phyloP scores from a whole-genome alignment of 768 basidiomycete genomes.

The Boletus vinaceobasis region DNA sequence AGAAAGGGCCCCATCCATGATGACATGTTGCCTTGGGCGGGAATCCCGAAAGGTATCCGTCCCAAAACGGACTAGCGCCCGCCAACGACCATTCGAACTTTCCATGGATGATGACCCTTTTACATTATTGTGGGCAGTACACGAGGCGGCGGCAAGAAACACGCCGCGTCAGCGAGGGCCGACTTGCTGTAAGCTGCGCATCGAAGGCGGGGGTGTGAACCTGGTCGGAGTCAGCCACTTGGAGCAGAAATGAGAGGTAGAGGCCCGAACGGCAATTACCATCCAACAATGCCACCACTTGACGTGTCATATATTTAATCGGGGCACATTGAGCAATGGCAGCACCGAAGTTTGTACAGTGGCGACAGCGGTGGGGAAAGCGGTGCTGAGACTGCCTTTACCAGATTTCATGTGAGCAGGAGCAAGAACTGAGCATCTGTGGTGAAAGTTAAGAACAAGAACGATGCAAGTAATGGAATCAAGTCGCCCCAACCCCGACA shows the following conservation, averaged over 20 bases:
- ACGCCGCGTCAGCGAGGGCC: background rate
- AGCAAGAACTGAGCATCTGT: background rate
- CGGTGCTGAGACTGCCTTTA: background rate
- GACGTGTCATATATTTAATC: background rate
- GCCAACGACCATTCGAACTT: conserved; percentile 4
- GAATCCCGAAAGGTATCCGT: background rate
- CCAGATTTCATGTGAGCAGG: background rate
- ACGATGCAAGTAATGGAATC: background rate
- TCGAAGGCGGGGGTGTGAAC: background rate
- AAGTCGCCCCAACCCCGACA: background rate
- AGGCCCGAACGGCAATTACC: background rate
- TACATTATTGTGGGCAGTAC: background rate
- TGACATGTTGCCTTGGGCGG: background rate
- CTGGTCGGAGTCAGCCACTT: background rate
- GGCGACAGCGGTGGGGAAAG: background rate
- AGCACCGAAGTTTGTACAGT: background rate
- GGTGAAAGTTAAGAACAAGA: background rate
- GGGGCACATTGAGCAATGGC: background rate
- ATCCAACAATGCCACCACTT: background rate
- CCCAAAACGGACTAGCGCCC: conserved; percentile 5
- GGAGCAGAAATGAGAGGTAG: background rate
- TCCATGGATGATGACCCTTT: background rate
- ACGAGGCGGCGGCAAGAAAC: background rate
- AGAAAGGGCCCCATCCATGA: background rate
- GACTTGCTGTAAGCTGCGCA: conserved; percentile 22